These are phyloP conservation scores for Coleophoma crateriformis DNA, from an alignment of 2,329 filamentous ascomycete genomes.

Conservation along the genomic window DNA sequence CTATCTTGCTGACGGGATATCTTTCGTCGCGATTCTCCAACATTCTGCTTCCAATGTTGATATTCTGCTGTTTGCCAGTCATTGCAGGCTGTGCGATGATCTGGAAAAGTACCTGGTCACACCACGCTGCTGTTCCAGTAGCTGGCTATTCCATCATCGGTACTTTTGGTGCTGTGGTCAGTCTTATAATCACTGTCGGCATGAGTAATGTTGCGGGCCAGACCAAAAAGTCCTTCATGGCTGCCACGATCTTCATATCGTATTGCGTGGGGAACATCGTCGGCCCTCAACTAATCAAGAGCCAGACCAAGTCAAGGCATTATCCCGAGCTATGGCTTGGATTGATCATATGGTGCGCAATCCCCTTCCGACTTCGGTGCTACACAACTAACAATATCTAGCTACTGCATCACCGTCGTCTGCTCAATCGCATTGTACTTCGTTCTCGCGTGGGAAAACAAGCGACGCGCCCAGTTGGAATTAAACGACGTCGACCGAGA, in stretches of 20 bases:
- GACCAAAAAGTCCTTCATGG: constrained; percentile 75
- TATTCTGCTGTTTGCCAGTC: constrained; percentile 64
- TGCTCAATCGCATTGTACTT: constrained; percentile 50
- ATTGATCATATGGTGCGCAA: constrained; percentile 51
- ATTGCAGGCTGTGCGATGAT: constrained; percentile 71
- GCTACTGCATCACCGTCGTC: constrained; percentile 63
- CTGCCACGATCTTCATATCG: constrained; percentile 67
- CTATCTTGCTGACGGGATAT: constrained; percentile 62
- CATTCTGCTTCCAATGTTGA: constrained; percentile 58
- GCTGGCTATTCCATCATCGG: constrained; percentile 68
- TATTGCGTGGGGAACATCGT: constrained; percentile 76
- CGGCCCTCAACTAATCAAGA: constrained; percentile 65
- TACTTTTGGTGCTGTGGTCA: constrained; percentile 67
- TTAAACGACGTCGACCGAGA: constrained; percentile 57
- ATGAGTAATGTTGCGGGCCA: constrained; percentile 69
- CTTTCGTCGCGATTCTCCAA: constrained; percentile 55
- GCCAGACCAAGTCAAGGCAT: constrained; percentile 57
- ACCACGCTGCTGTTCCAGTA: constrained; percentile 60
- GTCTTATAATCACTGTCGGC: constrained; percentile 49
- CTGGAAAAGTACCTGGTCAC: constrained; percentile 62
- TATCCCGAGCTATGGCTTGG: constrained; percentile 69
- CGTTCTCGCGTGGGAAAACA: constrained; percentile 55
- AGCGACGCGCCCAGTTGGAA: constrained; percentile 37
- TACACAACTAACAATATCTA: constrained; percentile 23
- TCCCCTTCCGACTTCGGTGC: not conserved